Evolutionary conservation across 2,329 filamentous ascomycete species (phyloP), one percentile per base, ranked within the genome.

Genomic region (Trichoderma koningiopsis): DNA sequence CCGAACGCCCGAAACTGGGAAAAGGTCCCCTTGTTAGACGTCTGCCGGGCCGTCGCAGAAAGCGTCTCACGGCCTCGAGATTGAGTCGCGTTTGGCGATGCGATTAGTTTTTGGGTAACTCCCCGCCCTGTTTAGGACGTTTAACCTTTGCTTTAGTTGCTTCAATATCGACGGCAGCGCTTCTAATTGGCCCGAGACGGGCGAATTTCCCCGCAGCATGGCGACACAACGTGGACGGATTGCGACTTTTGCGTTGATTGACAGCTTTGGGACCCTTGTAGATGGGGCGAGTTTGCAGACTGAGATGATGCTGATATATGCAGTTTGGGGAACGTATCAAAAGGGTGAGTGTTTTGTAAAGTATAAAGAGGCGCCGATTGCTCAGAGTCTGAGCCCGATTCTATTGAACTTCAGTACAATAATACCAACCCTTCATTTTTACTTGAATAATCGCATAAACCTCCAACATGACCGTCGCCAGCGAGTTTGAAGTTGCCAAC

Each of bases 401-500:
- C 58, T 13, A 2, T 27, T 29, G 5, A 64, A 14, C 22, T 47
- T 1, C 2, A 43, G 40, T 19, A 43, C 27, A 35, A 57, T 8
- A 40, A 33, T 29, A 55, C 14, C 61, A 64, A 16, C 19, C 3
- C 19, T 43, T 55, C 37, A 6, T 10, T 27, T 61, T 19, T 14
- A 37, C 4, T n/a, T 37, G 37, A 11, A 27, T 4, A 7, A 13
- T 27, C 40, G 22, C 14, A 29, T 8, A 19, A 65, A 24, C 1
- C 24, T 37, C 40, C 33, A 68, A 35, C 29, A 73, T 73, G 72
- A 61, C 75, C 16, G 73, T 74, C 63, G 70, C 70, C 29, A 65
- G 70, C 24, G 74, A 77, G n/a, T 75, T 77, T 31, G 74, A 77
- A 61, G 71, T 72, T 24, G 76, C 76, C 27, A 81, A 86, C 66